phyloP scores from a whole-genome alignment of 345 rosid genomes.

The Corchorus olitorius region DNA sequence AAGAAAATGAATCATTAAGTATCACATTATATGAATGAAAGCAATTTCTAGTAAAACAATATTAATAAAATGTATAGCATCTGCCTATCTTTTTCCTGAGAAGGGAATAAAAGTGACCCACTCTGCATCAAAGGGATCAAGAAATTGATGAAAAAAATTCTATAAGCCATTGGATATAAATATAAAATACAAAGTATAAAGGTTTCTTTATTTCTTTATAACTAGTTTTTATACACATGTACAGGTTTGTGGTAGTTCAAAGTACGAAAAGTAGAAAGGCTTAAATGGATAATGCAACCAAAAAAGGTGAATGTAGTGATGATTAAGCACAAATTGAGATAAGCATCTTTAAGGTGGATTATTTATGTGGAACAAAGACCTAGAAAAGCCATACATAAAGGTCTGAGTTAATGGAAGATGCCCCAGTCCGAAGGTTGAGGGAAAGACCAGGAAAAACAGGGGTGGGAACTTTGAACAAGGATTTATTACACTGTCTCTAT shows the following conservation, averaged over 20 bases:
- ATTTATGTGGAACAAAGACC: background rate
- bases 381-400: background rate
- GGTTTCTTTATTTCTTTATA: background rate
- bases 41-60: background rate
- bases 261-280: background rate
- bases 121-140: background rate
- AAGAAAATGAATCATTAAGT: slow-evolving; percentile 12
- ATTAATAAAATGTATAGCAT: background rate
- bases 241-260: background rate
- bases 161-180: background rate
- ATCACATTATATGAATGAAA: slow-evolving; percentile 4
- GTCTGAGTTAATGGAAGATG: background rate
- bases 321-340: slow-evolving; percentile 6
- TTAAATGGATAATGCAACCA: background rate
- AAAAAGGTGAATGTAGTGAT: background rate
- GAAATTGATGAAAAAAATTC: background rate
- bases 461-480: background rate
- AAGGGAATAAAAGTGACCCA: background rate
- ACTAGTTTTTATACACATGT: background rate
- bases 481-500: background rate
- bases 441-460: background rate
- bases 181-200: background rate
- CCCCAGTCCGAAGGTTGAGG: background rate
- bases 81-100: background rate
- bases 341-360: background rate